phyloP scores from a whole-genome alignment of 2,329 filamentous ascomycete species.

The Colletotrichum tofieldiae region DNA sequence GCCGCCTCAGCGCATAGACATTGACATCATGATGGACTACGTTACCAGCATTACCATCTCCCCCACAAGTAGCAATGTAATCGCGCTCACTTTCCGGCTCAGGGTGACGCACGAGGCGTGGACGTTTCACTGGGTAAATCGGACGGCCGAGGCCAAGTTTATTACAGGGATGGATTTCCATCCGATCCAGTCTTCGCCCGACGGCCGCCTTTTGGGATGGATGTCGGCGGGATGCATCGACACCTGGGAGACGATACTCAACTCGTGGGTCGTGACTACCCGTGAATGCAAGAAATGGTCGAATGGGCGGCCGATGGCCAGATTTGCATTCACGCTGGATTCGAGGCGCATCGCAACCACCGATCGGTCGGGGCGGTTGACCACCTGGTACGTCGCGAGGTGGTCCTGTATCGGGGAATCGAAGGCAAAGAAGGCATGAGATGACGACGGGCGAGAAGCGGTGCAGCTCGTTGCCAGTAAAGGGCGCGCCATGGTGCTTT shows the following conservation, averaged over 20 bases:
- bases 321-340: conserved; percentile 25
- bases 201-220: conserved; percentile 24
- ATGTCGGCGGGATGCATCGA: conserved; percentile 24
- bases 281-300: conserved; percentile 18
- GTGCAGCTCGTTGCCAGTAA: conserved; percentile 29
- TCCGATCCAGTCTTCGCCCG: conserved; percentile 28
- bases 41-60: conserved; percentile 34
- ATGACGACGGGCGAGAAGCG: conserved; percentile 12
- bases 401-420: conserved; percentile 28
- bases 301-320: conserved; percentile 4
- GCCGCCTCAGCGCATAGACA: conserved; percentile 17
- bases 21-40: conserved; percentile 26
- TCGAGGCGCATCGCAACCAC: conserved; percentile 21
- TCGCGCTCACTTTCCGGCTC: conserved; percentile 14
- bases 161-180: conserved; percentile 19
- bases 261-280: conserved; percentile 20
- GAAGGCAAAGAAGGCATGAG: conserved; percentile 20
- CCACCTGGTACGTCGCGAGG: conserved; percentile 9
- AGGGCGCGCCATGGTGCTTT: conserved; percentile 22
- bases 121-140: conserved; percentile 15
- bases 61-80: neutral
- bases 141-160: conserved; percentile 5
- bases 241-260: conserved; percentile 32
- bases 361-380: conserved; percentile 20
- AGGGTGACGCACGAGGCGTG: conserved; percentile 18